phyloP scores from a whole-genome alignment of 306 rosid species.

The Begonia peltatifolia region DNA sequence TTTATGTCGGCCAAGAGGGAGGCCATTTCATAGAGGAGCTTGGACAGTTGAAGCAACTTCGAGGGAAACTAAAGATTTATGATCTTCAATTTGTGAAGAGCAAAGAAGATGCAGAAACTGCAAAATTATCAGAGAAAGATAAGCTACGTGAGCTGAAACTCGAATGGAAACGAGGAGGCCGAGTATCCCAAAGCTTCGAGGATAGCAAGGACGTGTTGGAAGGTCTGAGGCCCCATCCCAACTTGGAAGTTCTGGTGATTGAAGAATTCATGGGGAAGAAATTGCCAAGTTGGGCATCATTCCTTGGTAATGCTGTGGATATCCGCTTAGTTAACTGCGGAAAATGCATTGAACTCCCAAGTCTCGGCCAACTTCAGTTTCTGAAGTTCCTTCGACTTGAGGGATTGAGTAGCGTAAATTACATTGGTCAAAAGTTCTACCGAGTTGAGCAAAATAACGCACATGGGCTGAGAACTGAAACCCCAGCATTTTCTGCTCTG shows the following conservation, averaged over 20 bases:
- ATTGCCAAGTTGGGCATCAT: not conserved
- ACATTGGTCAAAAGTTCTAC: slow-evolving; percentile 7
- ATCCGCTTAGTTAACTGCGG: not conserved
- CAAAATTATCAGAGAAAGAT: slow-evolving; percentile 3
- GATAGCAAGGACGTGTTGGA: slow-evolving; percentile 3
- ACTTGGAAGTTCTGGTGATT: slow-evolving; percentile 3
- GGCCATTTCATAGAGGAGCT: slow-evolving; percentile 6
- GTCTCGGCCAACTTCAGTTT: slow-evolving; percentile 1
- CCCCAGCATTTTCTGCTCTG: slow-evolving; percentile 1
- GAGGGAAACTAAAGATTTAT: slow-evolving; percentile 1
- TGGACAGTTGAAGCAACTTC: slow-evolving; percentile 2
- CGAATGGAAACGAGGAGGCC: not conserved
- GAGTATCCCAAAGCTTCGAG: not conserved
- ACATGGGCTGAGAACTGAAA: not conserved
- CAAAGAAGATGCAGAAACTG: slow-evolving; percentile 4
- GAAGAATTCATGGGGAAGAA: not conserved
- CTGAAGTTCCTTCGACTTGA: slow-evolving; percentile 4
- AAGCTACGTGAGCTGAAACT: not conserved
- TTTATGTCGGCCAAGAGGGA: slow-evolving; percentile 1
- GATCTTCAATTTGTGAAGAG: slow-evolving; percentile 2
- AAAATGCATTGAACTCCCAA: slow-evolving; percentile 2
- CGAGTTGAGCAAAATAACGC: not conserved
- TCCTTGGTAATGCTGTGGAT: slow-evolving; percentile 1
- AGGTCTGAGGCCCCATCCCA: slow-evolving; percentile 7
- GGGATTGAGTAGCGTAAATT: not conserved